Evolutionary conservation across 306 rosid species (phyloP).

Genomic region (Hippophae gyantsensis): DNA sequence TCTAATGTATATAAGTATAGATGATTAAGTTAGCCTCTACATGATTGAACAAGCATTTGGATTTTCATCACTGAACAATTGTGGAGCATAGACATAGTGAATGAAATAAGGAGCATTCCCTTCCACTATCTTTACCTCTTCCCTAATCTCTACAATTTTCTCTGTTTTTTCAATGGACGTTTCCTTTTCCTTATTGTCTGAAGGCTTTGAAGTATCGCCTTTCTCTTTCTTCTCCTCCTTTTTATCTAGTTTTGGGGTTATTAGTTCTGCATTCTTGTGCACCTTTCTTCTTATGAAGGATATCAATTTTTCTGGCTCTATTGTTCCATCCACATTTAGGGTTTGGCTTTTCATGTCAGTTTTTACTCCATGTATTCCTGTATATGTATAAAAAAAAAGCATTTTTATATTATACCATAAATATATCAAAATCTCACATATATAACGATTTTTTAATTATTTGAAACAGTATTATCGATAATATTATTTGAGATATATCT

Average conservation of each 20-base stretch:
- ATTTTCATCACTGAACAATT: slow-evolving; percentile 70
- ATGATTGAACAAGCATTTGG: slow-evolving; percentile 62
- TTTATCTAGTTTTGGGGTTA: slow-evolving; percentile 30
- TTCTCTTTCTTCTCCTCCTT: slow-evolving; percentile 23
- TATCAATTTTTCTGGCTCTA: slow-evolving; percentile 48
- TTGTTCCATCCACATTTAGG: slow-evolving; percentile 57
- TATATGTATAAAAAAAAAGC: background rate
- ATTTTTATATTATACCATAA: background rate
- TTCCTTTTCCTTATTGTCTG: background rate
- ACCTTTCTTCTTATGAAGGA: slow-evolving; percentile 44
- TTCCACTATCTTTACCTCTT: slow-evolving; percentile 29
- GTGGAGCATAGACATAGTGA: slow-evolving; percentile 74
- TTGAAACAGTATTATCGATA: no score
- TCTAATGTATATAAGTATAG: no score
- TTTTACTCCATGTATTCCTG: slow-evolving; percentile 59
- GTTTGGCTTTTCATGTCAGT: slow-evolving; percentile 52
- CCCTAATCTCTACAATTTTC: slow-evolving; percentile 20
- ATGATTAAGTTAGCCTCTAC: background rate
- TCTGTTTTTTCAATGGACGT: background rate
- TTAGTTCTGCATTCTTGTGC: slow-evolving; percentile 52
- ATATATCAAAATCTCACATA: no score
- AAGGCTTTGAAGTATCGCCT: no score
- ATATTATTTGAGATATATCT: no score
- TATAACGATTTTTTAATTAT: no score
- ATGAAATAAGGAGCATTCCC: slow-evolving; percentile 51